phyloP scores from a whole-genome alignment of 305 asterid species.

The Fraxinus angustifolia region DNA sequence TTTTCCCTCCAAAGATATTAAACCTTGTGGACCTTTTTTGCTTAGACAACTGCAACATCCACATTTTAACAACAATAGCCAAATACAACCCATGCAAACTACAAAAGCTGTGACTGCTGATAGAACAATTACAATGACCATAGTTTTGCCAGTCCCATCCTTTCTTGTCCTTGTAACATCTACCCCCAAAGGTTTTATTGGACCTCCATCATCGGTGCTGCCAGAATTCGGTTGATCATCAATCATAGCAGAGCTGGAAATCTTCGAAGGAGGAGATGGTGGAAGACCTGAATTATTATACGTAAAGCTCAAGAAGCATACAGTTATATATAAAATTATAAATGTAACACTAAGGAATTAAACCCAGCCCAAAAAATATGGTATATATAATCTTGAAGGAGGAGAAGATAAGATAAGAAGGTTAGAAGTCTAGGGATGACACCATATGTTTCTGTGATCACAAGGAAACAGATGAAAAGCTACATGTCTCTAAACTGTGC shows the following conservation, averaged over 20 bases:
- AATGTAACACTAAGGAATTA: not conserved
- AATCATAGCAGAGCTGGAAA: slow-evolving; percentile 45
- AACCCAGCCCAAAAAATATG: not conserved
- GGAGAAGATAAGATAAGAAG: not conserved
- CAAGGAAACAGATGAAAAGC: not conserved
- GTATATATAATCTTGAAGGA: not conserved
- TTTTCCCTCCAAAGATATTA: slow-evolving; percentile 40
- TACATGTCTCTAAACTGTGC: not conserved
- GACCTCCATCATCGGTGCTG: slow-evolving; percentile 35
- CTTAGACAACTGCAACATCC: slow-evolving; percentile 26
- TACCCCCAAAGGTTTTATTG: slow-evolving; percentile 79
- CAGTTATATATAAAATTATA: slow-evolving; percentile 1
- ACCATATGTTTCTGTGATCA: not conserved
- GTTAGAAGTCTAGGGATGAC: not conserved
- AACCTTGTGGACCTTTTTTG: slow-evolving; percentile 31
- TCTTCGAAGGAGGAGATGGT: slow-evolving; percentile 76
- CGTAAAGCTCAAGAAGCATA: slow-evolving; percentile 20
- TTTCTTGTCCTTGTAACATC: slow-evolving; percentile 55
- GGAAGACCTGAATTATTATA: slow-evolving; percentile 65
- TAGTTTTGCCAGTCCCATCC: slow-evolving; percentile 38
- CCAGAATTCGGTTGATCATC: slow-evolving; percentile 46
- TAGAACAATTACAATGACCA: slow-evolving; percentile 49
- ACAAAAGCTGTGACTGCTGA: slow-evolving; percentile 68
- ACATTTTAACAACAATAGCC: slow-evolving; percentile 51
- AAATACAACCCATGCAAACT: slow-evolving; percentile 50